Conservation (phyloP, 495 filamentous ascomycete species). For the Tuber aestivum region DNA sequence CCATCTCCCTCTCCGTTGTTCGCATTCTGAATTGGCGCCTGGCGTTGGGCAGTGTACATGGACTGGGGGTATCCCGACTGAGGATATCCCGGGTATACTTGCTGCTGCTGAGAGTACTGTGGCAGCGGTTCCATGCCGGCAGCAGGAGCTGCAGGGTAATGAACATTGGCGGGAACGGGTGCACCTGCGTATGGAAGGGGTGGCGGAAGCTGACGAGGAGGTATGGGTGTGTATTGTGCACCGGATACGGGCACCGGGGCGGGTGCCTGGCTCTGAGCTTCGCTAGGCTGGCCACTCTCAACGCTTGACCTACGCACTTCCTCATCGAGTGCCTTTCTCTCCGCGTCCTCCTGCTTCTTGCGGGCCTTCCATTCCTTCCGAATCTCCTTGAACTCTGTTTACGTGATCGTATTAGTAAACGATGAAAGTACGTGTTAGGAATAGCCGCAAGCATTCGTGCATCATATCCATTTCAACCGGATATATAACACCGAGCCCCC, state of each 20-base stretch:
- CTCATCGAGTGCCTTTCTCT: conserved; percentile 86
- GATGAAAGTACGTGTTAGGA: conserved; percentile 14
- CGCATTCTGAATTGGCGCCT: conserved; percentile 34
- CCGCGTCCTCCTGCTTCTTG: conserved; percentile 95
- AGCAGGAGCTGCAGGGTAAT: conserved; percentile 40
- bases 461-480: neutral
- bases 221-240: conserved; percentile 30
- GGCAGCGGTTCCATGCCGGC: conserved; percentile 41
- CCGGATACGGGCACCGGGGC: conserved; percentile 17
- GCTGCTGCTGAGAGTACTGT: conserved; percentile 35
- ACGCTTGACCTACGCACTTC: conserved; percentile 27
- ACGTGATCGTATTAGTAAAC: conserved; percentile 43
- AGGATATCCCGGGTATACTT: conserved; percentile 36
- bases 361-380: conserved; percentile 98
- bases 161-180: conserved; percentile 28
- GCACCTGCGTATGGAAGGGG: conserved; percentile 27
- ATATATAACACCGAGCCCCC: neutral
- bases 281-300: conserved; percentile 27
- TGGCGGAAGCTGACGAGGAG: conserved; percentile 40
- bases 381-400: conserved; percentile 94
- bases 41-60: conserved; percentile 35
- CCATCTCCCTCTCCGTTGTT: conserved; percentile 37
- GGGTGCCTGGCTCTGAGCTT: conserved; percentile 27
- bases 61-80: conserved; percentile 31
- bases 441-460: neutral